These are phyloP conservation scores for Pythium angustatum DNA, from an alignment of 352 stramenopile genomes.

Conservation along the genomic window DNA sequence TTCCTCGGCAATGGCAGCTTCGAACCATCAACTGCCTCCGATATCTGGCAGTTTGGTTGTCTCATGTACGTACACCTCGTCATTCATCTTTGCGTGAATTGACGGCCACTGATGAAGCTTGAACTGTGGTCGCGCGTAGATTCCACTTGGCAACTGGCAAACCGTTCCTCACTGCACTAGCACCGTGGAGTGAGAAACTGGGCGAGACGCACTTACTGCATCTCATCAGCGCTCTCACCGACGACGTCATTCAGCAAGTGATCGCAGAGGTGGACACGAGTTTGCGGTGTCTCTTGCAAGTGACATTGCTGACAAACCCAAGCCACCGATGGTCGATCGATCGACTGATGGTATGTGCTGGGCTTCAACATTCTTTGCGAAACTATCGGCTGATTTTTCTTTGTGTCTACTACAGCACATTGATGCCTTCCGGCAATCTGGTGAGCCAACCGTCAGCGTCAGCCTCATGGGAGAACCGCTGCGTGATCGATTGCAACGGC, in stretches of 20 bases:
- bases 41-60: slow-evolving; percentile 81
- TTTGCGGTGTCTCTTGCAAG: slow-evolving; percentile 45
- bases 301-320: slow-evolving; percentile 45
- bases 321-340: slow-evolving; percentile 46
- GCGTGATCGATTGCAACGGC: slow-evolving; percentile 29
- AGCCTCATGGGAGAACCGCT: slow-evolving; percentile 26
- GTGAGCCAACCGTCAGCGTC: slow-evolving; percentile 2
- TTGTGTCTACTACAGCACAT: slow-evolving; percentile 11
- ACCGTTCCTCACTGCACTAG: slow-evolving; percentile 44
- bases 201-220: slow-evolving; percentile 45
- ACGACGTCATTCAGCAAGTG: slow-evolving; percentile 41
- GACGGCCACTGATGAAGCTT: neutral
- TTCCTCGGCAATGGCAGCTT: slow-evolving; percentile 50
- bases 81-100: neutral
- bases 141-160: slow-evolving; percentile 52
- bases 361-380: neutral
- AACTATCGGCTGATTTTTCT: no score
- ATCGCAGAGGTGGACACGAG: slow-evolving; percentile 35
- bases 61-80: slow-evolving; percentile 46
- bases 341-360: slow-evolving; percentile 13
- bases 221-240: slow-evolving; percentile 56
- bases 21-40: slow-evolving; percentile 43
- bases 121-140: slow-evolving; percentile 19
- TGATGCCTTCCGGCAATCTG: slow-evolving; percentile 4
- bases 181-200: slow-evolving; percentile 44